Evolutionary conservation across 2,329 filamentous ascomycete genomes (phyloP).

Genomic region (Nemania diffusa): DNA sequence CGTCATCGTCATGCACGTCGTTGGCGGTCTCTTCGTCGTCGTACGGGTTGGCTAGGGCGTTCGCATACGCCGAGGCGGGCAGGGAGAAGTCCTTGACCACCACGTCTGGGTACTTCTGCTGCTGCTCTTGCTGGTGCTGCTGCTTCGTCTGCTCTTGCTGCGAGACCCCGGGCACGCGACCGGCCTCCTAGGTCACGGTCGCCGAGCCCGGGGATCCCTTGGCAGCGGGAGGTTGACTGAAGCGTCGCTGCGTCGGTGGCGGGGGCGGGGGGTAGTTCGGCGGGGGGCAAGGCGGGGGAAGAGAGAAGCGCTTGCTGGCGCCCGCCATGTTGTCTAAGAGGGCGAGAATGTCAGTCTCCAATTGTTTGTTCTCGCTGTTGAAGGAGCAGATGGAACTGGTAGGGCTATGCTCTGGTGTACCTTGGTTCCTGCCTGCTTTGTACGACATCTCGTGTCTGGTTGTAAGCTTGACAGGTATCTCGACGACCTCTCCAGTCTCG

Average conservation of each 20-base stretch:
- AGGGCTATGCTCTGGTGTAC: background rate
- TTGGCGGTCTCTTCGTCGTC: background rate
- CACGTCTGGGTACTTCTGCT: no score
- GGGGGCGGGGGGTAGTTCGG: slow-evolving; percentile 23
- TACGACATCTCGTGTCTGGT: background rate
- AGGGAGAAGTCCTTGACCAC: slow-evolving; percentile 26
- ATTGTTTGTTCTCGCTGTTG: background rate
- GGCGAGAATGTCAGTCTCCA: background rate
- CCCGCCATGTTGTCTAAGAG: slow-evolving; percentile 4
- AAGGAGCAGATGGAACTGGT: background rate
- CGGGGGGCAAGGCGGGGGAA: slow-evolving; percentile 11
- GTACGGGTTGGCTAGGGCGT: slow-evolving; percentile 10
- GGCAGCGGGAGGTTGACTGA: background rate
- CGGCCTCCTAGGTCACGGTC: slow-evolving; percentile 11
- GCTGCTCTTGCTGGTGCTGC: no score
- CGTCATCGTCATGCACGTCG: background rate
- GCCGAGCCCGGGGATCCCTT: background rate
- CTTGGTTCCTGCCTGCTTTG: background rate
- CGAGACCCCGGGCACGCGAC: slow-evolving; percentile 7
- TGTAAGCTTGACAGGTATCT: background rate
- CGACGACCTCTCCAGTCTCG: background rate
- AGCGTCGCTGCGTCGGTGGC: background rate
- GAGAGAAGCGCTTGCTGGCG: background rate
- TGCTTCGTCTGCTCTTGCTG: no score
- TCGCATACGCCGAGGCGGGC: background rate